Evolutionary conservation across 2,329 filamentous ascomycete genomes (phyloP), one percentile per base, ranked within the genome.

Genomic region (Rutstroemia sp.): DNA sequence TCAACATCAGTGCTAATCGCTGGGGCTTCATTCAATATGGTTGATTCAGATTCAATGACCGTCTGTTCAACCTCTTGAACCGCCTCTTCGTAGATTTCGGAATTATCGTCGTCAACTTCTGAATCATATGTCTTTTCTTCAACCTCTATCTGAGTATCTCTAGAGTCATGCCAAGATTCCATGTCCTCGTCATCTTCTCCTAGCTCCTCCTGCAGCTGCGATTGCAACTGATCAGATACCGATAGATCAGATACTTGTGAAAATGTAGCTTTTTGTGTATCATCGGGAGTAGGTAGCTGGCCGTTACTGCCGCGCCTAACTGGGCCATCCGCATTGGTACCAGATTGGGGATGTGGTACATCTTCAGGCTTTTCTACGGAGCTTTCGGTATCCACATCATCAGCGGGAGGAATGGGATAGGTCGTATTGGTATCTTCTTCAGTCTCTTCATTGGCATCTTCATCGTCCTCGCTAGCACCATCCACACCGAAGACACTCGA

Each of bases 381-480:
- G 16, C n/a, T 10, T 42, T 49, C 5, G 25, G 49, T 30, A n/a
- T 49, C 34, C 14, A 5, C 1, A n/a, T n/a, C 44, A 42, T 45
- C 37, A 18, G 9, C 16, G 30, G 30, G 30, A 12, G 12, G 10
- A 34, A 12, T 12, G 12, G 30, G 30, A 34, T 34, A 34, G 4
- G 30, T 9, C 9, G 9, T 9, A 34, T 4, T 34, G 30, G 9
- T 34, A 4, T 12, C 30, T 34, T 34, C 30, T 3, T 34, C 4
- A 9, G 12, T 34, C 4, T 34, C 30, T 34, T 10, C 30, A 34
- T 12, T 10, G 30, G 30, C 18, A n/a, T 54, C 6, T 18, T 57
- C 34, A 5, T 52, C 54, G 10, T 56, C 49, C 27, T 57, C 55
- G 21, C 53, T 47, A 14, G 49, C 49, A 23, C 49, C 54, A 48